Evolutionary conservation across 805 yeast genomes (phyloP).

Genomic region (Candida silvicultrix): DNA sequence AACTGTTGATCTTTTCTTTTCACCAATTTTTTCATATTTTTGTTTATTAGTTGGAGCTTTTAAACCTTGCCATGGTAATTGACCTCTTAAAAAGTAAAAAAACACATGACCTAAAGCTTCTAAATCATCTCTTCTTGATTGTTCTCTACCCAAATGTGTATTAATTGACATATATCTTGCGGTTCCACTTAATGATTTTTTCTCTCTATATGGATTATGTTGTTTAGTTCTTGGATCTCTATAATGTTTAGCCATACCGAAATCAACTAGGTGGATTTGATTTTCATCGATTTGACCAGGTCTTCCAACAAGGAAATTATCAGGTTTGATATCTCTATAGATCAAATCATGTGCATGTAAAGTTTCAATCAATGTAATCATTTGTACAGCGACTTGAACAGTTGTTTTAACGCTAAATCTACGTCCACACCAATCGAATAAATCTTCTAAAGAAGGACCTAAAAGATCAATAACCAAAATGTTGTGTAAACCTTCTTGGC

Average conservation of each 20-base stretch:
- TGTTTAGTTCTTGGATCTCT: slow-evolving; percentile 75
- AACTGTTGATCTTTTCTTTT: slow-evolving; percentile 66
- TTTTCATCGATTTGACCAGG: slow-evolving; percentile 57
- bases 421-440: slow-evolving; percentile 86
- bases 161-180: slow-evolving; percentile 86
- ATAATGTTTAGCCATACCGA: slow-evolving; percentile 84
- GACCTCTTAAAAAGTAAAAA: slow-evolving; percentile 71
- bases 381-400: slow-evolving; percentile 68
- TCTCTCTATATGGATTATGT: slow-evolving; percentile 78
- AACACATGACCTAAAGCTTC: slow-evolving; percentile 81
- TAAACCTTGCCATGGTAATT: slow-evolving; percentile 86
- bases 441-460: slow-evolving; percentile 77
- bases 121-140: slow-evolving; percentile 75
- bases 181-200: slow-evolving; percentile 76
- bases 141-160: slow-evolving; percentile 84
- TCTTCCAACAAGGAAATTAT: slow-evolving; percentile 68
- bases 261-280: slow-evolving; percentile 68
- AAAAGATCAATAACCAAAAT: slow-evolving; percentile 69
- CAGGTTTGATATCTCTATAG: slow-evolving; percentile 80
- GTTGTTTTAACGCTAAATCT: slow-evolving; percentile 67
- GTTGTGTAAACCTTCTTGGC: slow-evolving; percentile 80
- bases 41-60: slow-evolving; percentile 82
- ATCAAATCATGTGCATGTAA: slow-evolving; percentile 74
- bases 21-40: slow-evolving; percentile 80
- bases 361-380: slow-evolving; percentile 66